Evolutionary conservation across 2,329 filamentous ascomycete genomes (phyloP).

Genomic region (Podosphaera fusca): DNA sequence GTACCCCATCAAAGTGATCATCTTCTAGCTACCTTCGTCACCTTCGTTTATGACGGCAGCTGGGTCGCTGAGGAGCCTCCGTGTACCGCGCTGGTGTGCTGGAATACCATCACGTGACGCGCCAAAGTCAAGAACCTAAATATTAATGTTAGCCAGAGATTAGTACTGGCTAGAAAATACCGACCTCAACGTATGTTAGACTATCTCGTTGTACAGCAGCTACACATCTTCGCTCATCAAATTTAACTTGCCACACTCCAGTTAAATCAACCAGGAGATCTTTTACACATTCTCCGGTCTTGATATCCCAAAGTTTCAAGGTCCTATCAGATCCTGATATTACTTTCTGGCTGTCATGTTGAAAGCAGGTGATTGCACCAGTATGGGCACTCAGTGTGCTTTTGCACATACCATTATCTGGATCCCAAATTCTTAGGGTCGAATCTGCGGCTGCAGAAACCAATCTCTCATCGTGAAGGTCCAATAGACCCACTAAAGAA

Average conservation of each 20-base stretch:
- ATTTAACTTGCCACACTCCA: constrained; percentile 98
- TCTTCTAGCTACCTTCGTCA: constrained; percentile 1
- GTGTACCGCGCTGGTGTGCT: constrained; percentile 51
- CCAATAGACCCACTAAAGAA: constrained; percentile 74
- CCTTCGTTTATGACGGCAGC: constrained; percentile 7
- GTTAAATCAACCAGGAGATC: constrained; percentile 82
- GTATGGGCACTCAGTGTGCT: constrained; percentile 82
- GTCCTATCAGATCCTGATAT: constrained; percentile 91
- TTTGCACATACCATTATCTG: constrained; percentile 74
- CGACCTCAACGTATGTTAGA: constrained; percentile 86
- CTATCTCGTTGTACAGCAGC: constrained; percentile 85
- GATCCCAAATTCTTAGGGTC: constrained; percentile 90
- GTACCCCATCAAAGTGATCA: not conserved
- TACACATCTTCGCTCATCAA: constrained; percentile 84
- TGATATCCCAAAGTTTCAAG: constrained; percentile 96
- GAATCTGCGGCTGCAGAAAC: constrained; percentile 92
- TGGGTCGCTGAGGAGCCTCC: constrained; percentile 30
- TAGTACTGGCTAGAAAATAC: constrained; percentile 13
- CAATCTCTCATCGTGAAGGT: constrained; percentile 69
- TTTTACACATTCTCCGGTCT: constrained; percentile 74
- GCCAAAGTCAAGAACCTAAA: constrained; percentile 86
- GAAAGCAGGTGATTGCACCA: constrained; percentile 94
- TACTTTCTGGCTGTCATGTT: constrained; percentile 90
- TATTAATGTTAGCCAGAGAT: constrained; percentile 14
- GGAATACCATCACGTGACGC: constrained; percentile 73